Base-by-base conservation (phyloP, 2,329 filamentous ascomycete species). In the Ascomycota sp. region DNA sequence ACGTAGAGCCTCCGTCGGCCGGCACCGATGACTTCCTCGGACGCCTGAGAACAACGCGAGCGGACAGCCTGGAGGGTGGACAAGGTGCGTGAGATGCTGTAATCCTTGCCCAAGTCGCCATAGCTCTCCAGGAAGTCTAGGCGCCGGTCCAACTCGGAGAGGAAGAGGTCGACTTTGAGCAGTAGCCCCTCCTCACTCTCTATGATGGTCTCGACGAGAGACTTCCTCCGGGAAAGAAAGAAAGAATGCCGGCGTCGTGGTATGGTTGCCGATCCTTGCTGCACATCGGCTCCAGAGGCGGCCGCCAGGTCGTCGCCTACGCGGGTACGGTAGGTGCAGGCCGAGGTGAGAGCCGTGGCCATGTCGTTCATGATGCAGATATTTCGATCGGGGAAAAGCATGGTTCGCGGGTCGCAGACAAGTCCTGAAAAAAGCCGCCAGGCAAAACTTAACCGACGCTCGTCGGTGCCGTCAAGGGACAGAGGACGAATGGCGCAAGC, bases 41-140 rank as follows among this genome's bases (percentile, higher is more conserved):
- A 91, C 13, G 86, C 83, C 38, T 85, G 73, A 24, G 81, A 82
- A 52, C 89, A 98, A 42, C 82, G 72, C 39, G 82, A 75, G 36
- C 85, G 74, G 19, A 98, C 85, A 7, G 81, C 74, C 44, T 86
- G 76, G 2, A 98, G 61, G 0, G 85, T 92, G 11, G 74, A 64
- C 52, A 92, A 92, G 13, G 86, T 82, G 39, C 80, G 71, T 26
- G 79, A 75, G 32, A 95, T 73, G 44, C 81, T 79, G 27, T 76
- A 65, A 50, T 98, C 89, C 40, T 91, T 65, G 36, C 76, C 76
- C 34, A 83, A 56, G 45, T 91, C 81, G 38, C 80, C 75, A 45
- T 92, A 93, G 38, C 69, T 73, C 53, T 98, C 89, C 28, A 95
- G 66, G 50, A 82, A 78, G 44, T 91, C 83, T 28, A 98, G 61